phyloP scores from a whole-genome alignment of 176 grass and related monocot genomes.

The Themeda triandra region DNA sequence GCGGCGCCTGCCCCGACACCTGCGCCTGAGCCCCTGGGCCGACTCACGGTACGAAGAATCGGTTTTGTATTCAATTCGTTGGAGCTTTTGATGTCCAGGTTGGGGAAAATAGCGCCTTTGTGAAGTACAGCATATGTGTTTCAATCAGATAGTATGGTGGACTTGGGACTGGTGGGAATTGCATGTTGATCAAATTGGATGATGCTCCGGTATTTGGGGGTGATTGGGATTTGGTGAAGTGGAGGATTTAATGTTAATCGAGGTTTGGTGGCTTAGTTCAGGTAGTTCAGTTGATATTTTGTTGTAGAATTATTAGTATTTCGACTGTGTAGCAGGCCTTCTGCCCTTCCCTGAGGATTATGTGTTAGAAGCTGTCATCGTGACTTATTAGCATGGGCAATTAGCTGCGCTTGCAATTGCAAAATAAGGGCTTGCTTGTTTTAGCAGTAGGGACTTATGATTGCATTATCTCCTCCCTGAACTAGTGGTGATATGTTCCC shows the following conservation, averaged over 20 bases:
- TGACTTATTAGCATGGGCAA: not conserved
- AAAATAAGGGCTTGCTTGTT: constrained; percentile 2
- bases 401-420: not conserved
- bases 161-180: constrained; percentile 16
- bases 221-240: constrained; percentile 1
- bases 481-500: not conserved
- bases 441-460: not conserved
- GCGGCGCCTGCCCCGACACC: constrained; percentile 31
- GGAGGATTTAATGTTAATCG: constrained; percentile 22
- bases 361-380: not conserved
- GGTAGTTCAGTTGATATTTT: constrained; percentile 14
- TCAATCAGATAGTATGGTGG: constrained; percentile 6
- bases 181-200: constrained; percentile 4
- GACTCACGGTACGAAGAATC: constrained; percentile 69
- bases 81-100: constrained; percentile 3
- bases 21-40: constrained; percentile 44
- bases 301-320: not conserved
- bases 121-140: not conserved
- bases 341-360: not conserved
- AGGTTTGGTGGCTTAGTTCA: constrained; percentile 20
- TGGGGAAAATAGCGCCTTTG: constrained; percentile 11
- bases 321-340: not conserved
- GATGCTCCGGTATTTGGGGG: not conserved
- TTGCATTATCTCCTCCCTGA: constrained; percentile 12
- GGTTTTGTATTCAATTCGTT: constrained; percentile 31